Conservation (phyloP, 805 yeast species). For the Candida nonsorbophila region DNA sequence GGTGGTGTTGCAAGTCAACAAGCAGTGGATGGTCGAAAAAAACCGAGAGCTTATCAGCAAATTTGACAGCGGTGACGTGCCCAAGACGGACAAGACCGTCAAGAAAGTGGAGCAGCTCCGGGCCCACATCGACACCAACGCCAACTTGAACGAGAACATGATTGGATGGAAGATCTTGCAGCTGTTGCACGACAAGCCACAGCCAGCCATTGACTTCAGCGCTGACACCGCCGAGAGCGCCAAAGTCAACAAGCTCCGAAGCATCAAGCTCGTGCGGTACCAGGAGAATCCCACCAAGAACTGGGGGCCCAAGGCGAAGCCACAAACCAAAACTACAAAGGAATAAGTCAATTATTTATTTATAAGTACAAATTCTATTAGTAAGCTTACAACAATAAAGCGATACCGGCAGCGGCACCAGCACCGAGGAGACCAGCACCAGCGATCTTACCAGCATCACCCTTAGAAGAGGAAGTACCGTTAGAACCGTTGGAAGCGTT, state of each 20-base stretch:
- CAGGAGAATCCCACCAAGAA: constrained; percentile 90
- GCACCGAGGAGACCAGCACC: constrained; percentile 78
- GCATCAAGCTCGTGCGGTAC: constrained; percentile 75
- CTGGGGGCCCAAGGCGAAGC: constrained; percentile 97
- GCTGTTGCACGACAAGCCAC: constrained; percentile 24
- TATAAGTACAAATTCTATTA: not conserved
- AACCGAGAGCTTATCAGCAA: constrained; percentile 23
- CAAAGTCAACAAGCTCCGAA: constrained; percentile 56
- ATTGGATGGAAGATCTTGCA: constrained; percentile 54
- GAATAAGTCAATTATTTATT: constrained; percentile 1
- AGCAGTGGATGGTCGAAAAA: constrained; percentile 46
- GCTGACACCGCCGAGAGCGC: constrained; percentile 52
- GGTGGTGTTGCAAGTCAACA: constrained; percentile 66
- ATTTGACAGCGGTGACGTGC: constrained; percentile 10
- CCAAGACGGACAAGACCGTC: constrained; percentile 7
- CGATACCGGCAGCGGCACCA: constrained; percentile 79
- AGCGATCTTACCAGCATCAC: constrained; percentile 49
- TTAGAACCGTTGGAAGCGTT: constrained; percentile 36
- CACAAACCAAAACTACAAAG: constrained; percentile 18
- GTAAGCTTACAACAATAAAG: constrained; percentile 35
- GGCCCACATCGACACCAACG: constrained; percentile 27
- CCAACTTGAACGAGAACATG: constrained; percentile 31
- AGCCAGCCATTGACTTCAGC: constrained; percentile 47
- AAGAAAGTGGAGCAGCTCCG: constrained; percentile 16
- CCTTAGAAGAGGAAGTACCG: constrained; percentile 40